A percentile compares a stretch with the other conserved stretches of the same genome.
Conservation (phyloP, 805 yeast genomes). For the Kodamaea leandrae region DNA sequence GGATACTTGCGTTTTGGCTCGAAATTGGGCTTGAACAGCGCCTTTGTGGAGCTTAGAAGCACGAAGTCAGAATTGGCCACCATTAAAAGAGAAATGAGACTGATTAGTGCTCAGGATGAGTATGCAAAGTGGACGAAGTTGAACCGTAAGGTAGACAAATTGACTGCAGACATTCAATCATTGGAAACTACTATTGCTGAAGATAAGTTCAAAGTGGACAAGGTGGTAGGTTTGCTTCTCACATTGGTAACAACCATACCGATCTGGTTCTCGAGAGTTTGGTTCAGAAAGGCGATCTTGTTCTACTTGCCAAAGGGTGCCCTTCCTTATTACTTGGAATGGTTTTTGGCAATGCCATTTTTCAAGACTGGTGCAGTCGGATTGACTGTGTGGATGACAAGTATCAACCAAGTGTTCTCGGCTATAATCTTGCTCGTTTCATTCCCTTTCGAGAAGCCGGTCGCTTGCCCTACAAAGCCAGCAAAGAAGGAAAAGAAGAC, state of each 20-base stretch:
- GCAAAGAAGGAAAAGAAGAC: constrained; percentile 1
- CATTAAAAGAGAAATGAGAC: constrained; percentile 51
- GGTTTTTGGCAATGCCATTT: constrained; percentile 61
- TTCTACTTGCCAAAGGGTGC: constrained; percentile 57
- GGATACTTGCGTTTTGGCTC: constrained; percentile 33
- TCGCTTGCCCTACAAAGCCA: constrained; percentile 13
- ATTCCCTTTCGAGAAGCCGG: constrained; percentile 18
- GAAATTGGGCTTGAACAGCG: constrained; percentile 30
- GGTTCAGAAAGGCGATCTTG: constrained; percentile 53
- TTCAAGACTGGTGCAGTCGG: constrained; percentile 64
- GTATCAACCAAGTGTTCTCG: constrained; percentile 31
- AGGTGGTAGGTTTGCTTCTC: constrained; percentile 30
- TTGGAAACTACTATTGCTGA: constrained; percentile 39
- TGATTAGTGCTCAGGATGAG: constrained; percentile 84
- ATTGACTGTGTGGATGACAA: constrained; percentile 54
- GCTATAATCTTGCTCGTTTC: constrained; percentile 13
- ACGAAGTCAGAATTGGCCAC: constrained; percentile 45
- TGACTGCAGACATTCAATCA: constrained; percentile 49
- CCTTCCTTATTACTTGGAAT: constrained; percentile 55
- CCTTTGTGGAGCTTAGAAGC: constrained; percentile 19
- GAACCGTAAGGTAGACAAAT: constrained; percentile 64
- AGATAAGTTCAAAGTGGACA: constrained; percentile 34
- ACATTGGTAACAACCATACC: constrained; percentile 46
- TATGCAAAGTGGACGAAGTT: constrained; percentile 95
- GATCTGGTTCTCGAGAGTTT: constrained; percentile 46